Conservation (phyloP, 2,329 filamentous ascomycete species). For the Periconia sp. region DNA sequence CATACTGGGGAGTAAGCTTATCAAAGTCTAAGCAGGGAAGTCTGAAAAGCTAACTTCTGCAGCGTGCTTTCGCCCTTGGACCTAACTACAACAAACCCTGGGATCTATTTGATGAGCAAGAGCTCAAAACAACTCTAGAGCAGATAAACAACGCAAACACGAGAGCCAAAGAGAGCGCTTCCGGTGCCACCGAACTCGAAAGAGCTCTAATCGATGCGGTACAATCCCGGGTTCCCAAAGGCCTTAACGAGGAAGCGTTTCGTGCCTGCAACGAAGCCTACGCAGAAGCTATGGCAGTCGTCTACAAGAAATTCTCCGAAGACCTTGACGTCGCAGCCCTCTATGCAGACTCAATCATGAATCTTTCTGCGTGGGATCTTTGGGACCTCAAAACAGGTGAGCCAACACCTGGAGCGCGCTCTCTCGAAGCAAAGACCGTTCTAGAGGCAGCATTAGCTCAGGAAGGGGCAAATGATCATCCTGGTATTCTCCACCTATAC, state of each 20-base stretch:
- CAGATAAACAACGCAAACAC: conserved; percentile 55
- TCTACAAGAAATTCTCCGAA: conserved; percentile 59
- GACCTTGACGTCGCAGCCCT: conserved; percentile 69
- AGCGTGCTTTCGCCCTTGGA: conserved; percentile 68
- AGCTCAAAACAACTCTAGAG: conserved; percentile 60
- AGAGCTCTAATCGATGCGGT: conserved; percentile 69
- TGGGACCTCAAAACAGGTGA: conserved; percentile 67
- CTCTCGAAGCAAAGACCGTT: conserved; percentile 63
- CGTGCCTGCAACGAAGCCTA: conserved; percentile 65
- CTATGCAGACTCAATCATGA: conserved; percentile 71
- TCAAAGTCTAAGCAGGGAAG: background rate
- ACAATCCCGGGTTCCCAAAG: conserved; percentile 50
- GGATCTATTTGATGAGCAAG: conserved; percentile 70
- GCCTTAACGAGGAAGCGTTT: conserved; percentile 50
- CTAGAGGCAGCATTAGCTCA: conserved; percentile 65
- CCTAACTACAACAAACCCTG: conserved; percentile 84
- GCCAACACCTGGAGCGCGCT: conserved; percentile 61
- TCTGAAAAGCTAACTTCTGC: conserved; percentile 41
- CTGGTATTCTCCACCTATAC: conserved; percentile 76
- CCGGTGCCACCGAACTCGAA: conserved; percentile 59
- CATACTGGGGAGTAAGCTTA: conserved; percentile 64
- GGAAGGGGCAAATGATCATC: conserved; percentile 61
- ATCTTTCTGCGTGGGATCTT: conserved; percentile 68
- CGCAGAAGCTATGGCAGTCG: conserved; percentile 65
- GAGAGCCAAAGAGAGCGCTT: conserved; percentile 50